phyloP scores from a whole-genome alignment of 768 basidiomycete species.

The Paxillus rubicundulus region DNA sequence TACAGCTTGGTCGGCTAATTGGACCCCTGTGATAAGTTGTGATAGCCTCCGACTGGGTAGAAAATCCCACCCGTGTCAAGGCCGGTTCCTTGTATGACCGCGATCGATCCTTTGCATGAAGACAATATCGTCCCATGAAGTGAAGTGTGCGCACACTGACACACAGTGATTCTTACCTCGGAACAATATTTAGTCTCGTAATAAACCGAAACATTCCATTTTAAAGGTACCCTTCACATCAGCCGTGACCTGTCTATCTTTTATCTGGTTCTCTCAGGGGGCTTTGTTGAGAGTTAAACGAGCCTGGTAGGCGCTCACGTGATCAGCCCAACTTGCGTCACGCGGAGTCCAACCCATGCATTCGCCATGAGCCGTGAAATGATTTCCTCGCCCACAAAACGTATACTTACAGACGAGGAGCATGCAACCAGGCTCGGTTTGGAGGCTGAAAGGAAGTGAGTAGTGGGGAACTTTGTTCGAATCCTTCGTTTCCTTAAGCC shows the following conservation, averaged over 20 bases:
- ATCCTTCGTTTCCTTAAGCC: slow-evolving; percentile 11
- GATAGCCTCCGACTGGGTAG: neutral
- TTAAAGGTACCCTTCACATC: neutral
- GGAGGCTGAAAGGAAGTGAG: slow-evolving; percentile 25
- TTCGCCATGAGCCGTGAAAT: slow-evolving; percentile 7
- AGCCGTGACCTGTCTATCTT: neutral
- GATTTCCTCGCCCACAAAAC: slow-evolving; percentile 32
- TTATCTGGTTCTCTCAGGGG: neutral
- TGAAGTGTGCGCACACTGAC: neutral
- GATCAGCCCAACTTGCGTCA: neutral
- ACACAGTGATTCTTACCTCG: neutral
- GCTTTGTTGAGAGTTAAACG: neutral
- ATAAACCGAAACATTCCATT: neutral
- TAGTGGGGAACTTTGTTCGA: slow-evolving; percentile 9
- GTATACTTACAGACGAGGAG: slow-evolving; percentile 33
- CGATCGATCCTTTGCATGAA: neutral
- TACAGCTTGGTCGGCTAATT: neutral
- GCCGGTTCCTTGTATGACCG: neutral
- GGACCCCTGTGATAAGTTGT: neutral
- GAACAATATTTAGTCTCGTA: neutral
- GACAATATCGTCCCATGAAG: neutral
- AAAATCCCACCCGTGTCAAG: neutral
- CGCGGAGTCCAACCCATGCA: neutral
- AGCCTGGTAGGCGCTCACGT: neutral
- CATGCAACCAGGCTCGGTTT: slow-evolving; percentile 24